Evolutionary conservation across 1,139 yeast genomes (phyloP), one percentile per base, ranked within the genome.

Genomic region (Arxiozyma heterogenica): DNA sequence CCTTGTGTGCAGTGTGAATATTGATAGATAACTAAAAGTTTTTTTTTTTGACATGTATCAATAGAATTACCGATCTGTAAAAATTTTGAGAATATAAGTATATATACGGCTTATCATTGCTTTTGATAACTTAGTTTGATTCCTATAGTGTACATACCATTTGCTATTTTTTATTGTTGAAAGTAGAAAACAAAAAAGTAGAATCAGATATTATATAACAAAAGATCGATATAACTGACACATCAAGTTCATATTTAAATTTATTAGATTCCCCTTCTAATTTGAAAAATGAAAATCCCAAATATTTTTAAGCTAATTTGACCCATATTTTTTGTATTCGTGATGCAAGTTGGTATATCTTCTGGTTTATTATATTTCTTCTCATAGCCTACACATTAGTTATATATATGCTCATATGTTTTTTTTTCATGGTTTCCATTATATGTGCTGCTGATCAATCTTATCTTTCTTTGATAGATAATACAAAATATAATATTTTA

Each of bases 291-390:
- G 38, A 30, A 30, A 30, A n/a, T n/a, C n/a, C n/a, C n/a, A n/a
- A n/a, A n/a, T 25, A 15, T 30, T 46, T 21, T 34, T 54, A 3
- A 50, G 53, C 45, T 51, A 51, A 39, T 81, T 82, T 62, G 68
- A 75, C 22, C 86, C 88, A 1, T 75, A 75, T 41, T 82, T 76
- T 88, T 84, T 68, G 84, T 86, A 42, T 75, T 81, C 50, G 77
- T 82, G 17, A 89, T 89, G 96, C 96, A 95, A 3, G 79, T 85
- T 0, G 96, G 96, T 1, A 86, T 88, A 49, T 73, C 87, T 1
- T 73, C 86, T 5, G 69, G 78, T 44, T 72, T 86, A 9, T 71
- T 88, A 51, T 78, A 81, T 68, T 67, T 73, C 39, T 88, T 84
- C 66, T 90, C 95, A 0, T 86, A 80, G 64, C 76, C 75, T 0